Conservation (phyloP, 1,284 basidiomycete genomes). For the Ceratobasidium sp. region DNA sequence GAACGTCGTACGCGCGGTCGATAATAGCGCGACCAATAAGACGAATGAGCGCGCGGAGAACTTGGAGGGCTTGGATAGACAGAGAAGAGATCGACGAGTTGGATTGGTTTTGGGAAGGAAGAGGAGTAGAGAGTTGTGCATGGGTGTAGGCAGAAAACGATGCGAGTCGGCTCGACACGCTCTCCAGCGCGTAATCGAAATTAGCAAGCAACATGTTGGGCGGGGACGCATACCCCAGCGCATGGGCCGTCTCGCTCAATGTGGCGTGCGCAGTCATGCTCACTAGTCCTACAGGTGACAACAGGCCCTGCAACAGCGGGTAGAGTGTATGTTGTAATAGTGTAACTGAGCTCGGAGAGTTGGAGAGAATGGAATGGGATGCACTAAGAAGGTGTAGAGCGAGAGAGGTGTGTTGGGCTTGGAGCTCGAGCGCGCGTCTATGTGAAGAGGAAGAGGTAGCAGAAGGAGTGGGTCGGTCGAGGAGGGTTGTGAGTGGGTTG, state of each 20-base stretch:
- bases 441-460: constrained; percentile 41
- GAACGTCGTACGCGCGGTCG: constrained; percentile 86
- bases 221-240: constrained; percentile 83
- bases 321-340: constrained; percentile 85
- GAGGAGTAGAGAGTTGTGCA: constrained; percentile 55
- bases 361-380: constrained; percentile 47
- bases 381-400: constrained; percentile 78
- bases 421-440: constrained; percentile 45
- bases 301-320: constrained; percentile 82
- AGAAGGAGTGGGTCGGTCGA: constrained; percentile 45
- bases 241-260: constrained; percentile 72
- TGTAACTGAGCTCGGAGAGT: constrained; percentile 60
- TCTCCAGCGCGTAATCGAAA: constrained; percentile 93
- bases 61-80: constrained; percentile 74
- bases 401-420: constrained; percentile 69
- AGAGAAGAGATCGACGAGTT: neutral
- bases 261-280: constrained; percentile 76
- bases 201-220: constrained; percentile 88
- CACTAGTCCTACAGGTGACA: constrained; percentile 73
- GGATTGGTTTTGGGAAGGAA: neutral
- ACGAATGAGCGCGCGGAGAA: constrained; percentile 82
- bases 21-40: constrained; percentile 87
- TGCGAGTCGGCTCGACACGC: constrained; percentile 68
- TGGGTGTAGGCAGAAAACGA: constrained; percentile 71
- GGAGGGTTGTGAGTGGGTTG: constrained; percentile 54